A percentile compares a stretch with the other conserved stretches of the same genome.
phyloP scores from a whole-genome alignment of 2,329 filamentous ascomycete species.

The Thelonectria blattea region DNA sequence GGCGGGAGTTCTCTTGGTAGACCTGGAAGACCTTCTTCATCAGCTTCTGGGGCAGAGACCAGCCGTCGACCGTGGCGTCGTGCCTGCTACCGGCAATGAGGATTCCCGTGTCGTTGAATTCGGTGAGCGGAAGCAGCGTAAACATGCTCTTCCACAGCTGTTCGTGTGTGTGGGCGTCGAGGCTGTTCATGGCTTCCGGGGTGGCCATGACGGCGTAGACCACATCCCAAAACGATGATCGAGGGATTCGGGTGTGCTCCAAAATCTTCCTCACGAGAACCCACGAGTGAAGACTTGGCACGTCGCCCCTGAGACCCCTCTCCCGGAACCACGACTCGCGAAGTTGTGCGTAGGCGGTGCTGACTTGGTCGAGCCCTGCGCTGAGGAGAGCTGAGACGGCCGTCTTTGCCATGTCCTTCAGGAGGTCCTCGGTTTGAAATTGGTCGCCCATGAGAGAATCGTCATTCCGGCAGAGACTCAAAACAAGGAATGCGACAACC shows the following conservation, averaged over 20 bases:
- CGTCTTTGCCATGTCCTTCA: constrained; percentile 51
- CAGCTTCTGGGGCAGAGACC: constrained; percentile 63
- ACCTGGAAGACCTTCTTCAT: constrained; percentile 63
- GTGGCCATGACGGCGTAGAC: constrained; percentile 51
- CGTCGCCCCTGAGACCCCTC: constrained; percentile 57
- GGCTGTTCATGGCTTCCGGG: constrained; percentile 42
- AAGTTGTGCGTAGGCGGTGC: constrained; percentile 55
- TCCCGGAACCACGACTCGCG: constrained; percentile 54
- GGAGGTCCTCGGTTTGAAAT: constrained; percentile 55
- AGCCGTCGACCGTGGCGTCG: constrained; percentile 56
- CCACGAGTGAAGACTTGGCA: constrained; percentile 60
- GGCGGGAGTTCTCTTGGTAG: constrained; percentile 61
- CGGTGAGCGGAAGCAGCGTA: constrained; percentile 63
- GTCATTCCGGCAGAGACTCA: constrained; percentile 52
- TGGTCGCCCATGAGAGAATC: constrained; percentile 41
- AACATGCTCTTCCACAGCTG: constrained; percentile 64
- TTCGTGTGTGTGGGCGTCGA: constrained; percentile 59
- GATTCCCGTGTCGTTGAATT: constrained; percentile 63
- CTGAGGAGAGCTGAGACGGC: constrained; percentile 49
- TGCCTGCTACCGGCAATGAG: constrained; percentile 46
- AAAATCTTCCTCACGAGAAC: constrained; percentile 62
- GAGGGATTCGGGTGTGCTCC: constrained; percentile 55
- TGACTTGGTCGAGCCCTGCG: constrained; percentile 52
- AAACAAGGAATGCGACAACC: constrained; percentile 44
- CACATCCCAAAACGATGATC: constrained; percentile 67